phyloP scores from a whole-genome alignment of 2,329 filamentous ascomycete genomes.

The Claviceps sp. region DNA sequence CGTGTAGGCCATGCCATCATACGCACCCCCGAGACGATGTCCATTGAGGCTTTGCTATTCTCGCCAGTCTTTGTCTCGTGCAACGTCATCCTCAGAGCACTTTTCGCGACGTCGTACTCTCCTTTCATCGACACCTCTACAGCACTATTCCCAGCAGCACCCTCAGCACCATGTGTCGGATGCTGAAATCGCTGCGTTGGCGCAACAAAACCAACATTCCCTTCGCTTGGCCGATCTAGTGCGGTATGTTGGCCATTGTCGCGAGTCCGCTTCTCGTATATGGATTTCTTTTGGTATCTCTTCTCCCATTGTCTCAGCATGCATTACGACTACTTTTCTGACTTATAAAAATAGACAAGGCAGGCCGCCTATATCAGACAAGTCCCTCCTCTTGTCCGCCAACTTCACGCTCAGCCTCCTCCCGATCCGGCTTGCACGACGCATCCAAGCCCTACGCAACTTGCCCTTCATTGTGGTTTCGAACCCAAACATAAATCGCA shows the following conservation, averaged over 20 bases:
- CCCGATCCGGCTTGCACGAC: conserved; percentile 81
- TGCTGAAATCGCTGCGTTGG: conserved; percentile 66
- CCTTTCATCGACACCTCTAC: not conserved
- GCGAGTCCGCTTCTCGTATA: not conserved
- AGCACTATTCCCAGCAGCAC: not conserved
- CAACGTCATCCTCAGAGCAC: not conserved
- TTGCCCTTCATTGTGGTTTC: conserved; percentile 96
- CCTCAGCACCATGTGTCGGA: conserved; percentile 36
- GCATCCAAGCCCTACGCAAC: conserved; percentile 84
- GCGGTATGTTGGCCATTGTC: conserved; percentile 41
- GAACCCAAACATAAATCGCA: conserved; percentile 88
- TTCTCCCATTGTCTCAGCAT: not conserved
- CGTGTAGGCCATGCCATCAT: conserved; percentile 7
- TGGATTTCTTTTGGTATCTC: not conserved
- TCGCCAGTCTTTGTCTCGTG: not conserved
- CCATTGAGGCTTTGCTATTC: not conserved
- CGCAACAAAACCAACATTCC: conserved; percentile 63
- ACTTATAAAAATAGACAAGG: conserved; percentile 42
- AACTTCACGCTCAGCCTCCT: conserved; percentile 92
- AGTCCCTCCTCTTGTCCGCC: conserved; percentile 74
- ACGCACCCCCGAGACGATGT: conserved; percentile 1
- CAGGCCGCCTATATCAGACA: conserved; percentile 67
- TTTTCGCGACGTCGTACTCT: not conserved
- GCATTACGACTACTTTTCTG: not conserved
- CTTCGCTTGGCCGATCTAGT: conserved; percentile 81